Conservation (phyloP, 345 rosid species). For the Linum tenue region DNA sequence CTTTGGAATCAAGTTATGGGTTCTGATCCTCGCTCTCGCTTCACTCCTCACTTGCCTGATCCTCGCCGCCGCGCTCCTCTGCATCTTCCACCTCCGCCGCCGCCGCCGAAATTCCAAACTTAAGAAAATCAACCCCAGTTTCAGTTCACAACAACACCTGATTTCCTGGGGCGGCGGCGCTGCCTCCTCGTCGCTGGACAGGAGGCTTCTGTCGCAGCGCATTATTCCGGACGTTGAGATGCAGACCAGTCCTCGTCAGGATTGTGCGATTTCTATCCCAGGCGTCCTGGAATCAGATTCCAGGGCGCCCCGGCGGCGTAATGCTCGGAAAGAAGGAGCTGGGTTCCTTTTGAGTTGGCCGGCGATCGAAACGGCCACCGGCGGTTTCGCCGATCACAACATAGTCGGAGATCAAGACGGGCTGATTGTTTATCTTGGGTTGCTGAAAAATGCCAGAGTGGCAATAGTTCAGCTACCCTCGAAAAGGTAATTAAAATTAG, state of each 20-base stretch:
- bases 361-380: conserved; percentile 43
- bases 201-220: conserved; percentile 25
- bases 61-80: conserved; percentile 20
- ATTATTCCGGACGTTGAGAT: conserved; percentile 24
- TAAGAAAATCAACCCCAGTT: conserved; percentile 16
- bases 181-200: conserved; percentile 21
- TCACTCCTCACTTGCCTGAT: conserved; percentile 19
- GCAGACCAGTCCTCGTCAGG: conserved; percentile 22
- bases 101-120: conserved; percentile 22
- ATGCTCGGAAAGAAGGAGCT: conserved; percentile 15
- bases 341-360: conserved; percentile 17
- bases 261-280: background rate
- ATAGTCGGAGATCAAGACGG: conserved; percentile 41
- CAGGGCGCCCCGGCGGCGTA: conserved; percentile 1
- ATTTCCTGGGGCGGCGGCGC: conserved; percentile 10
- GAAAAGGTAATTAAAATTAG: conserved; percentile 27
- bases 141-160: conserved; percentile 23
- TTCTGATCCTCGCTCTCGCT: conserved; percentile 29
- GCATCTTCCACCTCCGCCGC: conserved; percentile 23
- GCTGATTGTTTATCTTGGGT: conserved; percentile 36
- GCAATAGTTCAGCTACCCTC: conserved; percentile 43
- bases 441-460: conserved; percentile 38
- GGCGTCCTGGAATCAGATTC: conserved; percentile 15
- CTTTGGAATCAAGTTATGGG: conserved; percentile 44
- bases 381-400: conserved; percentile 44